Percentiles rank a stretch among this genome's conserved stretches.
phyloP scores from a whole-genome alignment of 148 eudicot genomes.

The Fagopyrum esculentum region DNA sequence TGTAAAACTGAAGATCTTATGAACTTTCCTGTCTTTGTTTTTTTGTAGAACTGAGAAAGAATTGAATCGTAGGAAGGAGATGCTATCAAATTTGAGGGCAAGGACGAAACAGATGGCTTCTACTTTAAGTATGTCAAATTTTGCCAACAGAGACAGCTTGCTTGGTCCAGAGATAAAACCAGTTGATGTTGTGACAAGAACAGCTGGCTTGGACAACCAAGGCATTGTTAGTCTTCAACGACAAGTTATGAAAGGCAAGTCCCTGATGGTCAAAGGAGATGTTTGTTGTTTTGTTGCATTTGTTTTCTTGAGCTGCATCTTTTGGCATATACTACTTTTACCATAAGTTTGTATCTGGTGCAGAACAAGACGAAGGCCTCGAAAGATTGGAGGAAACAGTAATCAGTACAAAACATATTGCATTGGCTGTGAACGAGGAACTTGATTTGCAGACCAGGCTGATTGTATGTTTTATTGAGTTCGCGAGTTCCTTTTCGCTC shows the following conservation, averaged over 20 bases:
- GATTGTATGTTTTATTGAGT: conserved; percentile 38
- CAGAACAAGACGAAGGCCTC: conserved; percentile 99
- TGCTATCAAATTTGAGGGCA: conserved; percentile 72
- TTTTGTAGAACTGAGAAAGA: conserved; percentile 71
- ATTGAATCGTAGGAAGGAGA: conserved; percentile 70
- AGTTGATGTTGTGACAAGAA: conserved; percentile 68
- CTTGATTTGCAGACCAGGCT: conserved; percentile 80
- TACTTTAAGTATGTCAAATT: conserved; percentile 82
- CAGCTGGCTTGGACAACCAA: conserved; percentile 64
- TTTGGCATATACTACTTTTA: not conserved
- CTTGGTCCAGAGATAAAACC: conserved; percentile 81
- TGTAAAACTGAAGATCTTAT: not conserved
- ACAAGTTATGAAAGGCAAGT: conserved; percentile 86
- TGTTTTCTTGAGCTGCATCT: not conserved
- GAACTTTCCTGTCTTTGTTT: conserved; percentile 12
- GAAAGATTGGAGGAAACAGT: conserved; percentile 85
- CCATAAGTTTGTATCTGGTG: conserved; percentile 16
- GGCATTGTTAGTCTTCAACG: conserved; percentile 87
- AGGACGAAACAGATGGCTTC: conserved; percentile 85
- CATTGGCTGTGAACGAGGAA: conserved; percentile 91
- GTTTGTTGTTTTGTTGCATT: not conserved
- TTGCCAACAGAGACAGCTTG: conserved; percentile 78
- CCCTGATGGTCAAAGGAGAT: not conserved
- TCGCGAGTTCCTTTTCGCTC: not conserved
- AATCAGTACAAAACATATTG: conserved; percentile 86